phyloP scores from a whole-genome alignment of 169 alveolate genomes.

The Plasmodium fragile region DNA sequence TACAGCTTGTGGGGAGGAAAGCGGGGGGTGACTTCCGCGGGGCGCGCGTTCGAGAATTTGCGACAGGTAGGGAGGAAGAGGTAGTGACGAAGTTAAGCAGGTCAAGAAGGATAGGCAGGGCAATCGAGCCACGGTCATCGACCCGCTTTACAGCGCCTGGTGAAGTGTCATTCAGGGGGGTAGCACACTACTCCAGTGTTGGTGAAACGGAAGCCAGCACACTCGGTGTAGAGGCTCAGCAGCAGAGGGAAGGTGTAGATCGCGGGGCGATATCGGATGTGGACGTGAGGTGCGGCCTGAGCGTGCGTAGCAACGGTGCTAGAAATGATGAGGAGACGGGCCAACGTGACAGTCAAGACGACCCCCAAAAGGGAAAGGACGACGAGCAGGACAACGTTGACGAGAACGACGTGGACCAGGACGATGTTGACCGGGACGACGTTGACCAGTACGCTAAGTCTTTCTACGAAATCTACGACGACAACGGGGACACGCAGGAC shows the following conservation, averaged over 20 bases:
- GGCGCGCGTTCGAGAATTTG: not conserved
- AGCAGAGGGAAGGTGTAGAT: not conserved
- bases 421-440: constrained; percentile 1
- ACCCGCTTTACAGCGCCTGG: not conserved
- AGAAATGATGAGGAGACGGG: not conserved
- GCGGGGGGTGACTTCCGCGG: not conserved
- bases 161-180: not conserved
- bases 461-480: constrained; percentile 76
- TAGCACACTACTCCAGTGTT: not conserved
- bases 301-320: not conserved
- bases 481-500: constrained; percentile 72
- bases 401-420: not conserved
- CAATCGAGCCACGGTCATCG: not conserved
- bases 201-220: not conserved
- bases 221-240: not conserved
- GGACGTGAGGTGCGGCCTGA: not conserved
- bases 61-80: not conserved
- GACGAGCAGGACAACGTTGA: not conserved
- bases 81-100: not conserved
- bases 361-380: not conserved
- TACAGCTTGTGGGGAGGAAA: not conserved
- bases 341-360: not conserved
- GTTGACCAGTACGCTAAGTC: constrained; percentile 21
- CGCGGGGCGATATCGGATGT: not conserved
- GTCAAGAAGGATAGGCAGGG: not conserved